Base-by-base conservation (phyloP, 2,329 filamentous ascomycete species). In the Hypoxylon sp. region DNA sequence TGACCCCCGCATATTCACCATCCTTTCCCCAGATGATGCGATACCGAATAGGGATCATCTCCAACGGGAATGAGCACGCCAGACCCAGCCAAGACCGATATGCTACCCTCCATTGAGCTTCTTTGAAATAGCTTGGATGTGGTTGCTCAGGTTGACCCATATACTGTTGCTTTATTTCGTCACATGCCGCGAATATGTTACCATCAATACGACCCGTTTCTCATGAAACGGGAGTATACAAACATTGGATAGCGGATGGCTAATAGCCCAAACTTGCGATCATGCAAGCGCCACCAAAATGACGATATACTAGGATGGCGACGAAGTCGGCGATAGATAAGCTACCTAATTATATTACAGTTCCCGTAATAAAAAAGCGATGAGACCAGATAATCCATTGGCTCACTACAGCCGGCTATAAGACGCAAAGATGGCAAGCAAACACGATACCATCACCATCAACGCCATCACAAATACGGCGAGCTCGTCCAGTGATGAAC, bases 1-100 rank as follows among this genome's bases (percentile, higher is more conserved):
- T 44, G 50, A 53, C 46, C 56, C 69, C 69, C 69, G 66, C 69
- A 66, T 46, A 71, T 71, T 71, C 59, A 40, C 61, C 66, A 71
- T 71, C 17, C 5, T 17, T 56, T 54, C 66, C 48, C 51, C 59
- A 42, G 61, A 71, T 71, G 69, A 57, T 71, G 69, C 59, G 69
- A 71, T 71, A 48, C 56, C 56, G 49, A 60, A 66, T 56, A 35
- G 58, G 55, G 30, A 53, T 51, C 48, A 44, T 60, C 65, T 71
- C 69, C 69, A 71, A 69, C 62, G 11, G 27, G 59, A 40, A 11
- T 40, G 30, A 66, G 58, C 65, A 64, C 62, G 51, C 60, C 61
- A 64, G 51, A 57, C 10, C 22, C 42, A 50, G 61, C 69, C 62
- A 71, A 66, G 66, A 56, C 65, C 22, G 48, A 22, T 13, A 17